These are phyloP conservation scores for Suaeda aralocaspica DNA, from an alignment of 148 eudicot species.

Conservation along the genomic window DNA sequence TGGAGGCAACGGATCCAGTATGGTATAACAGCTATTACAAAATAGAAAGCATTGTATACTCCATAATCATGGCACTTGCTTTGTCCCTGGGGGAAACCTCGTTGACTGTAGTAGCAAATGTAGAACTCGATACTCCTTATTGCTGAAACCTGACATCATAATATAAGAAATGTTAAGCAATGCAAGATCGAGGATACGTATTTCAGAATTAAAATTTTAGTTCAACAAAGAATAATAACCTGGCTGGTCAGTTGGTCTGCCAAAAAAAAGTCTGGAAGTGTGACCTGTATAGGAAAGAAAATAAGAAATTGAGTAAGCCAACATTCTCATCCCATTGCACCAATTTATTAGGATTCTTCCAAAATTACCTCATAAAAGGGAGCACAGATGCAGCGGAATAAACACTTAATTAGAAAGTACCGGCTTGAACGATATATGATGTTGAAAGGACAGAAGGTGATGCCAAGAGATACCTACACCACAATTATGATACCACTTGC, in stretches of 20 bases:
- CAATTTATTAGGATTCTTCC: not conserved
- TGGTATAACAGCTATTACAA: slow-evolving; percentile 63
- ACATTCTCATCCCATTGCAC: not conserved
- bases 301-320: not conserved
- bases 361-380: slow-evolving; percentile 61
- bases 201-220: not conserved
- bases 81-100: slow-evolving; percentile 28
- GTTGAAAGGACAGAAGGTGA: slow-evolving; percentile 55
- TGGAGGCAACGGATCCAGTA: slow-evolving; percentile 83
- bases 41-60: slow-evolving; percentile 61
- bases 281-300: slow-evolving; percentile 34
- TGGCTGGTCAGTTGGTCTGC: slow-evolving; percentile 72
- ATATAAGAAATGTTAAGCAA: not conserved
- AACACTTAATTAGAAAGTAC: slow-evolving; percentile 33
- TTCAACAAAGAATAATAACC: slow-evolving; percentile 26
- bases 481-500: slow-evolving; percentile 11
- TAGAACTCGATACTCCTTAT: slow-evolving; percentile 54
- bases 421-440: slow-evolving; percentile 56
- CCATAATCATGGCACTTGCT: slow-evolving; percentile 45
- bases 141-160: slow-evolving; percentile 36
- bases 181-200: not conserved
- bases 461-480: slow-evolving; percentile 46
- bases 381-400: slow-evolving; percentile 50
- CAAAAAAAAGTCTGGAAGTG: slow-evolving; percentile 56
- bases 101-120: slow-evolving; percentile 42